A percentile compares a stretch with the other conserved stretches of the same genome.
Evolutionary conservation across 345 rosid species (phyloP).

Genomic region (Lepidium didymum): DNA sequence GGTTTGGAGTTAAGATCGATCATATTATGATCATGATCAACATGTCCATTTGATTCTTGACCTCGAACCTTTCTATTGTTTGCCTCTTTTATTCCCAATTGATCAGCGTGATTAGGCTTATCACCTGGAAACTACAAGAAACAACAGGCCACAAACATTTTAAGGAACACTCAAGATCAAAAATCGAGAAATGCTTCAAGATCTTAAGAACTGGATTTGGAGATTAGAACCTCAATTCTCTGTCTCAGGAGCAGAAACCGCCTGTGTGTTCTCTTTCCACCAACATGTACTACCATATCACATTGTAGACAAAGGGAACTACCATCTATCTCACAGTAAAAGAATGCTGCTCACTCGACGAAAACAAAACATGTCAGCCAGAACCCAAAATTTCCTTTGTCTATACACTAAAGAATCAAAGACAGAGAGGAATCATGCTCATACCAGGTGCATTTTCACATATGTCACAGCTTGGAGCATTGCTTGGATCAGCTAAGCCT

Average conservation of each 20-base stretch:
- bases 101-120: constrained; percentile 36
- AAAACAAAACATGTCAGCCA: neutral
- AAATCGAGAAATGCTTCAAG: neutral
- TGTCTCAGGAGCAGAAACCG: constrained; percentile 70
- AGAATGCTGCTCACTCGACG: constrained; percentile 48
- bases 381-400: neutral
- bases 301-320: constrained; percentile 81
- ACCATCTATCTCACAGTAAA: constrained; percentile 83
- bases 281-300: constrained; percentile 79
- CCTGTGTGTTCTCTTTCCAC: constrained; percentile 67
- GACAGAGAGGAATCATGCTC: no score
- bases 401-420: neutral
- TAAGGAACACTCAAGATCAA: neutral
- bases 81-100: constrained; percentile 27
- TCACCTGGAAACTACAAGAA: constrained; percentile 65
- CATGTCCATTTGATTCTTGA: constrained; percentile 26
- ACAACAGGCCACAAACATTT: no score
- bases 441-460: constrained; percentile 81
- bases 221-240: constrained; percentile 54
- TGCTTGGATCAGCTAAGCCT: constrained; percentile 64
- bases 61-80: constrained; percentile 24
- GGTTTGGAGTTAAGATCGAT: constrained; percentile 81
- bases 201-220: neutral
- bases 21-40: constrained; percentile 37
- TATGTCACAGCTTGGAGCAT: constrained; percentile 65